A percentile compares a stretch with the other conserved stretches of the same genome.
These are phyloP conservation scores for Bipolaris victoriae DNA, from an alignment of 2,329 filamentous ascomycete genomes.

Conservation along the genomic window DNA sequence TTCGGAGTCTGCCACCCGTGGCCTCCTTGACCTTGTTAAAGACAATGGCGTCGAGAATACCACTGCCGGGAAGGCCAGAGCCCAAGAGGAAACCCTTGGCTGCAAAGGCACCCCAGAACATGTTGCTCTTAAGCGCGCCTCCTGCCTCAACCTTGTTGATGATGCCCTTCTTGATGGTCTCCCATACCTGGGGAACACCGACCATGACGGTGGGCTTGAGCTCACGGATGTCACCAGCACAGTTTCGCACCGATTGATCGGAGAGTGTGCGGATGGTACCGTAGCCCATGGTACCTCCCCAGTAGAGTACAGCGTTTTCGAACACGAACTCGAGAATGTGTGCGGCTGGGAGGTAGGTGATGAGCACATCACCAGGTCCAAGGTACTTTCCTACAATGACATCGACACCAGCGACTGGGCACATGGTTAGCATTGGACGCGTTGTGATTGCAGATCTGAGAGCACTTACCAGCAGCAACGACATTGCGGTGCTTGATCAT, in stretches of 20 bases:
- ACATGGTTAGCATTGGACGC: slow-evolving; percentile 15
- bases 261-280: slow-evolving; percentile 89
- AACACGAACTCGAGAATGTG: slow-evolving; percentile 97
- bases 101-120: slow-evolving; percentile 76
- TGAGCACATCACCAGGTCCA: slow-evolving; percentile 75
- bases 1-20: slow-evolving; percentile 85
- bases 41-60: slow-evolving; percentile 77
- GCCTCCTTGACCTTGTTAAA: slow-evolving; percentile 92
- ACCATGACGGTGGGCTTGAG: slow-evolving; percentile 88
- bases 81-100: slow-evolving; percentile 67
- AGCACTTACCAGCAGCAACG: slow-evolving; percentile 71
- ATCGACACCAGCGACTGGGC: slow-evolving; percentile 74
- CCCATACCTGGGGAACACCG: slow-evolving; percentile 96
- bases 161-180: slow-evolving; percentile 95
- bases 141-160: slow-evolving; percentile 76
- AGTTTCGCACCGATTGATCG: slow-evolving; percentile 85
- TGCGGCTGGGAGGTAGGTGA: slow-evolving; percentile 91
- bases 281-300: slow-evolving; percentile 92
- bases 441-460: neutral
- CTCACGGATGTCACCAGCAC: slow-evolving; percentile 90
- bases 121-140: slow-evolving; percentile 70
- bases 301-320: slow-evolving; percentile 87
- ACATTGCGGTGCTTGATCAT: slow-evolving; percentile 81
- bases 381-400: slow-evolving; percentile 79
- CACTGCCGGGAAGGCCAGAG: slow-evolving; percentile 68